Evolutionary conservation across 257 asterid species (phyloP).

Genomic region (Echium plantagineum): DNA sequence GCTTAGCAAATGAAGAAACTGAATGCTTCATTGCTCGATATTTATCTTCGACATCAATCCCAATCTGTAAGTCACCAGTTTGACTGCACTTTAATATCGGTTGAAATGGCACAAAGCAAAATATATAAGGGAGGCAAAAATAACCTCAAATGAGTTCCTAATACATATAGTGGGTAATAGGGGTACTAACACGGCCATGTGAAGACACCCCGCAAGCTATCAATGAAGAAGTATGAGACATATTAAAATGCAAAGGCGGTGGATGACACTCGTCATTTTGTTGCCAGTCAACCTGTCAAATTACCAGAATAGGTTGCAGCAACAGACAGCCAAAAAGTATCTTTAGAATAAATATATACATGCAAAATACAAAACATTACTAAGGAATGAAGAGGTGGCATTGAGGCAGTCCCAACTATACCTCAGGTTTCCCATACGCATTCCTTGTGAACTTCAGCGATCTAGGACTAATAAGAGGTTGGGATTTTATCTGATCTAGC

Average conservation of each 20-base stretch:
- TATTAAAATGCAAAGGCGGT: slow-evolving; percentile 65
- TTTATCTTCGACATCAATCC: slow-evolving; percentile 85
- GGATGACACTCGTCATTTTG: slow-evolving; percentile 28
- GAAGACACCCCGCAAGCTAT: slow-evolving; percentile 75
- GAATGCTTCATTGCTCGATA: slow-evolving; percentile 45
- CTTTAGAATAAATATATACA: too few relatives aligned
- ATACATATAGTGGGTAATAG: not conserved
- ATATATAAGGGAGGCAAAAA: too few relatives aligned
- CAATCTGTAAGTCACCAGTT: slow-evolving; percentile 42
- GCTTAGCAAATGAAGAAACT: slow-evolving; percentile 54
- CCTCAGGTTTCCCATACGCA: slow-evolving; percentile 85
- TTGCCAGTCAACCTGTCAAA: slow-evolving; percentile 65
- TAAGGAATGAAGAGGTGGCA: not conserved
- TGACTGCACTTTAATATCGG: not conserved
- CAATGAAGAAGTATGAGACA: slow-evolving; percentile 83
- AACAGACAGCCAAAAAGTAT: not conserved
- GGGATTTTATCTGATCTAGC: slow-evolving; percentile 73
- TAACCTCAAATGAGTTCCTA: too few relatives aligned
- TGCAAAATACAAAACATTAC: not conserved
- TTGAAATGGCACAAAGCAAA: too few relatives aligned
- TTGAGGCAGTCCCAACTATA: slow-evolving; percentile 10
- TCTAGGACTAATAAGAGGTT: slow-evolving; percentile 45
- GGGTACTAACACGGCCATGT: slow-evolving; percentile 55
- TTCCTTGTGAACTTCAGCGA: slow-evolving; percentile 64
- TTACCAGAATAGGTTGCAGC: slow-evolving; percentile 3